Conservation (phyloP, 2,329 filamentous ascomycete genomes). For the Chrysoporthe puriensis region DNA sequence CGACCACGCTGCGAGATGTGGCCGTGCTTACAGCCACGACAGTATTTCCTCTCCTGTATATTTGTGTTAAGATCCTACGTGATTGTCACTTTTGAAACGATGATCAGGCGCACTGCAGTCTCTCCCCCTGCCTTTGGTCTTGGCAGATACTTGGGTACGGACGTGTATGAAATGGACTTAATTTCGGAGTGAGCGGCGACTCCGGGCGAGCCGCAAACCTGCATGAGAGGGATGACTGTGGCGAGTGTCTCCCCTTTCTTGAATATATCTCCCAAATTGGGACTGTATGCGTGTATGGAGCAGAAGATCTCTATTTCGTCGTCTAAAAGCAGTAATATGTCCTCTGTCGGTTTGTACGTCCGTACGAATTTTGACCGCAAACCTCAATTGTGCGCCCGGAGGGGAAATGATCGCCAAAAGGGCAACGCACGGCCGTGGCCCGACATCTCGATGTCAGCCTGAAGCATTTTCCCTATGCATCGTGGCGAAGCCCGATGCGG, state of each 20-base stretch:
- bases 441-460: not conserved
- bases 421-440: not conserved
- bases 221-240: not conserved
- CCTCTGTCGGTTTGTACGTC: no score
- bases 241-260: not conserved
- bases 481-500: not conserved
- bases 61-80: not conserved
- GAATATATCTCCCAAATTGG: not conserved
- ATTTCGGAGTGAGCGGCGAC: not conserved
- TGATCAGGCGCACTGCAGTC: not conserved
- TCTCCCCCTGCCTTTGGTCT: not conserved
- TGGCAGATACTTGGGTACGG: not conserved
- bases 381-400: not conserved
- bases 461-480: not conserved
- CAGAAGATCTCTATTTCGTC: not conserved
- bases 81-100: not conserved
- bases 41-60: not conserved
- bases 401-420: not conserved
- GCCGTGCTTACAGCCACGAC: not conserved
- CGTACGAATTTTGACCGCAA: no score
- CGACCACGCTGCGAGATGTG: not conserved
- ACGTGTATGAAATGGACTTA: not conserved
- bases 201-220: not conserved
- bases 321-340: not conserved
- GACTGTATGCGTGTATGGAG: not conserved